Base-by-base conservation (phyloP, 1,139 yeast species). In the Hemisphaericaspora subhashii region DNA sequence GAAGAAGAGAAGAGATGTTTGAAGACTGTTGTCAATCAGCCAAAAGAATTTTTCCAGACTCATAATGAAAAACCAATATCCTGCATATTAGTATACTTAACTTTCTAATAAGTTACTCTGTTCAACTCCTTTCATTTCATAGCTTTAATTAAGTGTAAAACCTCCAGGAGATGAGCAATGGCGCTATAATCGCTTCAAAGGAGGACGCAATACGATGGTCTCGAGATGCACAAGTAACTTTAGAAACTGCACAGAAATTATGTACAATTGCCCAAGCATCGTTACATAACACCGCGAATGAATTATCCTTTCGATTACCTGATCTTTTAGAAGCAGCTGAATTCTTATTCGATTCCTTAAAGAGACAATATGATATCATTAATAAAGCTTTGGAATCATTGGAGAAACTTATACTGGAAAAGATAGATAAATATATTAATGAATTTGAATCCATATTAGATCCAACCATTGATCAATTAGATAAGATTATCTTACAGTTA, bases 181-280 rank as follows among this genome's bases (percentile, higher is more conserved):
- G 23, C 23, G 29, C 35, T 16, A 16, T 23, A 16, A 32, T 36
- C 29, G 23, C 40, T 12, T 12, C 27, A 24, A 31, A 22, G 14
- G 40, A 38, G 8, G 40, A 40, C 24, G 47, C 53, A 13, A 13
- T 28, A 18, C 37, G 39, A 22, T 66, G 71, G 71, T 48, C 60
- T 5, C 55, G 52, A 7, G 59, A 62, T 35, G 72, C 72, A 3
- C 58, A 55, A 29, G 12, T 18, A 1, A 62, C 67, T 0, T 56
- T 68, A 9, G 54, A 58, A 31, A 42, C 47, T 22, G 72, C 73
- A 3, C 65, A 61, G 34, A 53, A 51, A 23, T 38, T 62, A 28
- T 68, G 72, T 36, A 49, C 64, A 3, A 51, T 49, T n/a, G 72
- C 74, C 2, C 69, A 66, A 32, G 38, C 42, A 2, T 62, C 57